Conservation (phyloP, 1,139 yeast species). For the Candida smagusa region DNA sequence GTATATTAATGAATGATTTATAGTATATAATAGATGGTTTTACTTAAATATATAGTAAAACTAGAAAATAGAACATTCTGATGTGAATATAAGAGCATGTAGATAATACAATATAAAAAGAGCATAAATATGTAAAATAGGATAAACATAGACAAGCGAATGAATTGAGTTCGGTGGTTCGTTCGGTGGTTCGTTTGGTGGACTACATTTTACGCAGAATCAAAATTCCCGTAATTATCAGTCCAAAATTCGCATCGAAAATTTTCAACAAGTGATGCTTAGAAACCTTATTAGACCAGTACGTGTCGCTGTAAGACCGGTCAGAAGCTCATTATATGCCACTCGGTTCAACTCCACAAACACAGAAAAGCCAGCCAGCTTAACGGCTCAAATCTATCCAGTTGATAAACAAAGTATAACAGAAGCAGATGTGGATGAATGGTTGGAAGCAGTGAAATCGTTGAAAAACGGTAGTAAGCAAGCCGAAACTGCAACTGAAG, state of each 20-base stretch:
- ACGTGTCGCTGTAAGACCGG: conserved; percentile 1
- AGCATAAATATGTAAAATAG: too few relatives aligned
- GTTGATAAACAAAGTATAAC: conserved; percentile 34
- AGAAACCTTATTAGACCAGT: conserved; percentile 12
- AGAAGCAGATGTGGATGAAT: conserved; percentile 62
- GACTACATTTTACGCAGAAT: too few relatives aligned
- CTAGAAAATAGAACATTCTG: too few relatives aligned
- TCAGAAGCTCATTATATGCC: neutral
- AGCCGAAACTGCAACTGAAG: conserved; percentile 41
- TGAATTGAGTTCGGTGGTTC: neutral
- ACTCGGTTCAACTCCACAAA: too few relatives aligned
- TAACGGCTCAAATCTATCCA: conserved; percentile 40
- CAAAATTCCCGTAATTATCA: too few relatives aligned
- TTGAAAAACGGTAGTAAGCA: conserved; percentile 41
- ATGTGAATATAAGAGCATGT: too few relatives aligned
- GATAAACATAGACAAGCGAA: too few relatives aligned
- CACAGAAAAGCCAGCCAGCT: conserved; percentile 9
- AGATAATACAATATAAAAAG: too few relatives aligned
- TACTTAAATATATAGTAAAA: too few relatives aligned
- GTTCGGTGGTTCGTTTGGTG: neutral
- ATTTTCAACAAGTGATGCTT: conserved; percentile 2
- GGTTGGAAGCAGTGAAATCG: conserved; percentile 60
- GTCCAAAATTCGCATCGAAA: neutral
- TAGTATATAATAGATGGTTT: too few relatives aligned
- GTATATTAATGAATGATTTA: too few relatives aligned